A percentile compares a stretch with the other conserved stretches of the same genome.
phyloP scores from a whole-genome alignment of 192 early-diverging fungal species.

The Tieghemiomyces parasiticus region DNA sequence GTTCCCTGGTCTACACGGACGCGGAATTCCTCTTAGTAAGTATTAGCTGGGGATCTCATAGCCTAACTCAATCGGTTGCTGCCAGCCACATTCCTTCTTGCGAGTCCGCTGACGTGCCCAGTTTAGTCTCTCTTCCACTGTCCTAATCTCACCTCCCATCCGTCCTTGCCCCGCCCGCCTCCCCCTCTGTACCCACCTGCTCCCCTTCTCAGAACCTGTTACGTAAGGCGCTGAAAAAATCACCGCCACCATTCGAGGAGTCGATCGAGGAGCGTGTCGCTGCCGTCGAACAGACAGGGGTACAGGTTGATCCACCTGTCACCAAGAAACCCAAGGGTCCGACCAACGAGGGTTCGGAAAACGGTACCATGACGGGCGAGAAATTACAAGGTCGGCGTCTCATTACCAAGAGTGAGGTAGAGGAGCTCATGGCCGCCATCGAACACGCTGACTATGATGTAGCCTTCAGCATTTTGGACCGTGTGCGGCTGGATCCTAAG shows the following conservation, averaged over 20 bases:
- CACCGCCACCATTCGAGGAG: slow-evolving; percentile 4
- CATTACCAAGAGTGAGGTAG: not conserved
- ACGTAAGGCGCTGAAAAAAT: not conserved
- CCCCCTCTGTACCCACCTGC: too few relatives aligned
- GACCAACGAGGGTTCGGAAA: not conserved
- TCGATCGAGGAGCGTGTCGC: slow-evolving; percentile 1
- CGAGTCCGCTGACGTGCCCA: too few relatives aligned
- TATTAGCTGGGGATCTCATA: not conserved
- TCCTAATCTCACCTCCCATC: too few relatives aligned
- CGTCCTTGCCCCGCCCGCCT: too few relatives aligned
- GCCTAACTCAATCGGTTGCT: not conserved
- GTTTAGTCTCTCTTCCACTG: too few relatives aligned
- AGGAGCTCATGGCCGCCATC: slow-evolving; percentile 4
- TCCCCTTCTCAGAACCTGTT: not conserved
- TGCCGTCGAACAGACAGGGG: not conserved
- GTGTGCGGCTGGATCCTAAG: slow-evolving; percentile 11
- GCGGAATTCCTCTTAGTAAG: slow-evolving; percentile 36
- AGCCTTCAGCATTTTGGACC: not conserved
- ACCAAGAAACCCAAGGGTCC: not conserved
- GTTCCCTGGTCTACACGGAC: slow-evolving; percentile 71
- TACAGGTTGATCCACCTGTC: not conserved
- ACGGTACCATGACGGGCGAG: not conserved
- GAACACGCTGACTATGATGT: slow-evolving; percentile 8
- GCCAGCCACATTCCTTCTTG: too few relatives aligned
- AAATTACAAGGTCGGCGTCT: not conserved